Evolutionary conservation across 352 stramenopile species (phyloP), one percentile per base, ranked within the genome.

Genomic region (Phytopythium kandeliae): DNA sequence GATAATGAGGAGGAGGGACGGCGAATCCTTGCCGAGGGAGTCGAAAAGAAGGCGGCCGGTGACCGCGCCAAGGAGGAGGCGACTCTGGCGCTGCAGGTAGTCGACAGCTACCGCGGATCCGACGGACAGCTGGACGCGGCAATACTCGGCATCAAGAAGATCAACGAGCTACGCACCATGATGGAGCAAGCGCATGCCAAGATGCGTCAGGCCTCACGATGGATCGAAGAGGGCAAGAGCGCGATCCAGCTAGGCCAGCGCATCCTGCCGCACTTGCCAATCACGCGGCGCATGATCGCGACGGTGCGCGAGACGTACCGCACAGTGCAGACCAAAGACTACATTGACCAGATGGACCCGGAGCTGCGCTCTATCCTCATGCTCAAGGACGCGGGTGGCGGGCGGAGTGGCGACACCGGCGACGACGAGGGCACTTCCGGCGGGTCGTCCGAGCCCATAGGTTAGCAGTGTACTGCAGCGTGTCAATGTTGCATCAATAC

Each of bases 1-100:
- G 63, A 78, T 16, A 65, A 62, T 3, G 77, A 92, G 46, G 65
- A 82, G n/a, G 78, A 92, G 55, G 78, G 81, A 16, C 74, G 78
- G 30, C 55, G 67, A 10, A 68, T 88, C 21, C 61, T 92, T 7
- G 61, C 84, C 30, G 69, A 82, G 30, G 78, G 76, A 3, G 67
- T 88, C 57, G 74, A 75, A 47, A 78, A 74, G 52, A 78, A 74
- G 42, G 58, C 62, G 37, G 53, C 42, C 2, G 78, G 76, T 6
- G 77, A 90, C 12, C 73, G 71, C 38, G 16, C 60, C 0, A 48
- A 86, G 3, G 58, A 68, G 15, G 81, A 92, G 48, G 76, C 72
- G 5, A 38, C 65, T 21, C 35, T 31, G 0, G 44, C 59, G 0
- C 76, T 82, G 43, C 54, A 74, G 44, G 48, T 72, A 16, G 67